A percentile compares a stretch with the other conserved stretches of the same genome.
Evolutionary conservation across 306 rosid species (phyloP).

Genomic region (Cucurbita argyrosperma): DNA sequence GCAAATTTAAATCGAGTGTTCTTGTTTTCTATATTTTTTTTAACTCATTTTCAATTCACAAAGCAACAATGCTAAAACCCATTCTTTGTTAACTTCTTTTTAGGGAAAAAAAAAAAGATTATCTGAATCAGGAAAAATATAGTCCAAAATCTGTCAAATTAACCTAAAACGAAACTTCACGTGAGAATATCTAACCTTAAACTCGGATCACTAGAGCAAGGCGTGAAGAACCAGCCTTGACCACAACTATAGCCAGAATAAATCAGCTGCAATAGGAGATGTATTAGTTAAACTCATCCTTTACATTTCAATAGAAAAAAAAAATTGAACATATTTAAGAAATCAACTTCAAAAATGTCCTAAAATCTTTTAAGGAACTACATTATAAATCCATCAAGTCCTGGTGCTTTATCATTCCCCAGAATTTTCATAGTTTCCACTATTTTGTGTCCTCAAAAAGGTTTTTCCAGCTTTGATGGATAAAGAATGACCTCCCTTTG

Average conservation of each 20-base stretch:
- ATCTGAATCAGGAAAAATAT: background rate
- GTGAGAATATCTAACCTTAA: slow-evolving; percentile 50
- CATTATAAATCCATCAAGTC: background rate
- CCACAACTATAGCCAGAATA: slow-evolving; percentile 85
- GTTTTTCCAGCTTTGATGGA: background rate
- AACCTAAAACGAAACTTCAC: slow-evolving; percentile 5
- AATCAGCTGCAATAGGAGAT: slow-evolving; percentile 37
- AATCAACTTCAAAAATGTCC: background rate
- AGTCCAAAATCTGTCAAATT: background rate
- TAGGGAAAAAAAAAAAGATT: background rate
- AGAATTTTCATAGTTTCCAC: background rate
- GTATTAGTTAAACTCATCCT: background rate
- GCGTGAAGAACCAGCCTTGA: slow-evolving; percentile 97
- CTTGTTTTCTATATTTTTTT: background rate
- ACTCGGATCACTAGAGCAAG: slow-evolving; percentile 74
- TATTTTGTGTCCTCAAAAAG: background rate
- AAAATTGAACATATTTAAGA: background rate
- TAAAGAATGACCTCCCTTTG: background rate
- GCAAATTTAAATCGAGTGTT: background rate
- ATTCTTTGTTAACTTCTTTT: background rate
- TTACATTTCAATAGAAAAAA: background rate
- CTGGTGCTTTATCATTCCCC: background rate
- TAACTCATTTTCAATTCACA: background rate
- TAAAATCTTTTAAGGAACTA: background rate
- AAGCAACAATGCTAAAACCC: background rate